phyloP scores from a whole-genome alignment of 2,329 filamentous ascomycete genomes.

The Hymenoscyphus linearis region DNA sequence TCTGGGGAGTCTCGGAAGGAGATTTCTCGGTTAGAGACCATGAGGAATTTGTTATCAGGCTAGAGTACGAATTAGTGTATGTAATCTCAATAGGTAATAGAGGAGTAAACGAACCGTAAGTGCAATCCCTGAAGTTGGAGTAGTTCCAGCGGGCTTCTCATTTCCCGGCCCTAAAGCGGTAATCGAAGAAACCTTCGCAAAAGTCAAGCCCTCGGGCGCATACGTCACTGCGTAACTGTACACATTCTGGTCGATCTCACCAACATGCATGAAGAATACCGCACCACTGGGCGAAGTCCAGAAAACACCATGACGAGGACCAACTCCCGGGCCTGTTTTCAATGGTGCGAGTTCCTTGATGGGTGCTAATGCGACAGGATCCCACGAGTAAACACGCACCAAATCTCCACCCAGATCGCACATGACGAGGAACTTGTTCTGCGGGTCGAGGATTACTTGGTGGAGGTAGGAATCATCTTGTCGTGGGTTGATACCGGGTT shows the following conservation, averaged over 20 bases:
- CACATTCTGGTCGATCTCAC: constrained; percentile 40
- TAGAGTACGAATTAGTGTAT: background rate
- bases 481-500: constrained; percentile 22
- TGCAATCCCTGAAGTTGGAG: constrained; percentile 9
- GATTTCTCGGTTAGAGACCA: constrained; percentile 15
- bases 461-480: constrained; percentile 43
- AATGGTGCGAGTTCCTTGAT: constrained; percentile 33
- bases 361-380: constrained; percentile 36
- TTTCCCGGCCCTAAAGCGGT: constrained; percentile 9
- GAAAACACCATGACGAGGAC: constrained; percentile 47
- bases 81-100: background rate
- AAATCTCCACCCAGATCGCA: constrained; percentile 46
- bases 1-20: constrained; percentile 9
- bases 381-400: constrained; percentile 39
- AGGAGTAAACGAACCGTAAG: constrained; percentile 6
- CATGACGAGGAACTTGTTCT: constrained; percentile 40
- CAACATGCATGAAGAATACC: constrained; percentile 37
- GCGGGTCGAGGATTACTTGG: constrained; percentile 44
- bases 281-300: constrained; percentile 17
- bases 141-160: constrained; percentile 7
- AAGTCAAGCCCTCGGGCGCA: background rate
- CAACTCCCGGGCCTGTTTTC: constrained; percentile 35
- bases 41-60: constrained; percentile 15
- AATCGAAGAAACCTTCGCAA: constrained; percentile 10
- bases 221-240: constrained; percentile 26